These are phyloP conservation scores for Chaetothyriales sp. DNA, from an alignment of 2,329 filamentous ascomycete species.

Conservation along the genomic window DNA sequence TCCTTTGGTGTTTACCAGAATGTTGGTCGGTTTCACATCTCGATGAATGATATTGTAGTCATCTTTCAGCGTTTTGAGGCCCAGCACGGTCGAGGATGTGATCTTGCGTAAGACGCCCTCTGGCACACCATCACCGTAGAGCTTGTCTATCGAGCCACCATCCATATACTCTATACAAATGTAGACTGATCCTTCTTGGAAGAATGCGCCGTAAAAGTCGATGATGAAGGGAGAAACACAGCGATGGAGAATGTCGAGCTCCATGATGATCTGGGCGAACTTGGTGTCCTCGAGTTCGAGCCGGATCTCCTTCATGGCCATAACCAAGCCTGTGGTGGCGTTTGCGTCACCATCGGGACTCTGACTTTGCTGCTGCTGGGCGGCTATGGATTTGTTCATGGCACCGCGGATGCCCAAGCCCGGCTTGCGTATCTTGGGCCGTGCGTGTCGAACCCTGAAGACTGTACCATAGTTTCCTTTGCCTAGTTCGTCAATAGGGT, in stretches of 20 bases:
- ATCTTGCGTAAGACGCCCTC: slow-evolving; percentile 83
- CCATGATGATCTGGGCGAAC: slow-evolving; percentile 93
- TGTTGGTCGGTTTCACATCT: slow-evolving; percentile 98
- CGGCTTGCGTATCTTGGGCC: slow-evolving; percentile 48
- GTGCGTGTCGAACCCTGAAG: slow-evolving; percentile 84
- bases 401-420: slow-evolving; percentile 49
- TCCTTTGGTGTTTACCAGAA: slow-evolving; percentile 75
- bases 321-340: slow-evolving; percentile 58
- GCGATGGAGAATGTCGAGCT: slow-evolving; percentile 87
- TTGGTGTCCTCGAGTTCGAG: slow-evolving; percentile 93
- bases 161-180: slow-evolving; percentile 99
- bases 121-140: slow-evolving; percentile 81
- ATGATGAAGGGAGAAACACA: slow-evolving; percentile 94
- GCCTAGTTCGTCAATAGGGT: slow-evolving; percentile 81
- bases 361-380: slow-evolving; percentile 21
- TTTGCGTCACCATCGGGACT: slow-evolving; percentile 19
- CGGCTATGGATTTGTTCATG: slow-evolving; percentile 29
- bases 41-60: slow-evolving; percentile 98
- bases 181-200: slow-evolving; percentile 96
- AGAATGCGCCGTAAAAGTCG: slow-evolving; percentile 97
- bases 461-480: slow-evolving; percentile 98
- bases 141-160: slow-evolving; percentile 89
- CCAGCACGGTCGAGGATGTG: slow-evolving; percentile 76
- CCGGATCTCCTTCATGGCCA: slow-evolving; percentile 99
- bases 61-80: slow-evolving; percentile 84